Percentiles rank a stretch among this genome's conserved stretches.
phyloP scores from a whole-genome alignment of 768 basidiomycete genomes.

The Leccinum rimulosum region DNA sequence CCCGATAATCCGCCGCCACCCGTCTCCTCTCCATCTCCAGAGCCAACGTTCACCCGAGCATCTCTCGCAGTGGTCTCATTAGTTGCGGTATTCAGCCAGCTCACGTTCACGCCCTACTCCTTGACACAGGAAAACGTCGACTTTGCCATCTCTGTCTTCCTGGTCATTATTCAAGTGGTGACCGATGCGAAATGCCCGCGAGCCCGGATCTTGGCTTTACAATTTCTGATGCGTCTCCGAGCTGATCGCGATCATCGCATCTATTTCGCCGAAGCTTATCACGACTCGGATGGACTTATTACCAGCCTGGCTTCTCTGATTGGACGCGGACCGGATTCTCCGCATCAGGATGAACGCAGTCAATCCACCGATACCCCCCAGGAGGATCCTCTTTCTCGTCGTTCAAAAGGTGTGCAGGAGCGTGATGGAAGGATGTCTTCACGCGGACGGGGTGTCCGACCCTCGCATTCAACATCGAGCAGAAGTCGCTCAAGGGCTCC shows the following conservation, averaged over 20 bases:
- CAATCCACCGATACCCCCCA: slow-evolving; percentile 20
- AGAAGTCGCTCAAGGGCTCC: slow-evolving; percentile 61
- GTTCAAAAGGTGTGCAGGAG: slow-evolving; percentile 49
- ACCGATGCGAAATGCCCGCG: slow-evolving; percentile 47
- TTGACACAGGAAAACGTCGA: slow-evolving; percentile 44
- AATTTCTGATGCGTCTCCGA: slow-evolving; percentile 85
- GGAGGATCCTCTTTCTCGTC: slow-evolving; percentile 37
- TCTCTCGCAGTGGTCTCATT: slow-evolving; percentile 64
- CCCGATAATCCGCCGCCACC: slow-evolving; percentile 34
- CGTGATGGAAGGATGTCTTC: slow-evolving; percentile 50
- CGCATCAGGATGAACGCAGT: slow-evolving; percentile 27
- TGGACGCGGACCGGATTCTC: slow-evolving; percentile 41
- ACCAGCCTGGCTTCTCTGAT: slow-evolving; percentile 62
- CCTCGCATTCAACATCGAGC: slow-evolving; percentile 48
- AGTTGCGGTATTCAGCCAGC: slow-evolving; percentile 63
- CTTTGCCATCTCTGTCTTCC: slow-evolving; percentile 55
- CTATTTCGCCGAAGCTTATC: slow-evolving; percentile 56
- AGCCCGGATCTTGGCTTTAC: slow-evolving; percentile 70
- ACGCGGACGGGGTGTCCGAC: slow-evolving; percentile 46
- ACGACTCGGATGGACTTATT: slow-evolving; percentile 59
- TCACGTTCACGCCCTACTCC: slow-evolving; percentile 66
- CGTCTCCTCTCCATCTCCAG: slow-evolving; percentile 26
- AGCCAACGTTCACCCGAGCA: slow-evolving; percentile 40
- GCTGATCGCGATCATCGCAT: slow-evolving; percentile 88
- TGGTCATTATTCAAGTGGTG: slow-evolving; percentile 47